These are phyloP conservation scores for Geosmithia putterillii DNA, from an alignment of 2,329 filamentous ascomycete genomes.

Conservation along the genomic window DNA sequence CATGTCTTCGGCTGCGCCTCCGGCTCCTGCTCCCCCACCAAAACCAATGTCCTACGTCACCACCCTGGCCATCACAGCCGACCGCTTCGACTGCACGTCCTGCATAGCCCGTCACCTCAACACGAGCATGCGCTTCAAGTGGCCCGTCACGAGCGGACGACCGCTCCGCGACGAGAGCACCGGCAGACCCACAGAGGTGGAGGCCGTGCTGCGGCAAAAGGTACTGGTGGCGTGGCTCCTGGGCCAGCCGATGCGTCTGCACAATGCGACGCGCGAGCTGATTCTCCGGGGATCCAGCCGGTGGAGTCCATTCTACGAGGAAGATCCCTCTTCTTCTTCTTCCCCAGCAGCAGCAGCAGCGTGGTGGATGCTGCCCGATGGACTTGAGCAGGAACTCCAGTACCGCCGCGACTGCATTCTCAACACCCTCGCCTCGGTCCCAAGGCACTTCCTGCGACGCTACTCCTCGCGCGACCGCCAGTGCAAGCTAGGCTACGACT, in stretches of 20 bases:
- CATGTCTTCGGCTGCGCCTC: too few relatives aligned
- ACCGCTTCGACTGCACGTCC: conserved; percentile 56
- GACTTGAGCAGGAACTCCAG: conserved; percentile 57
- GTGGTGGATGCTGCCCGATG: conserved; percentile 64
- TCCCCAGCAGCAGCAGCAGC: conserved; percentile 23
- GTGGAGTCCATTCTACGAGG: conserved; percentile 32
- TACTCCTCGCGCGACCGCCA: conserved; percentile 57
- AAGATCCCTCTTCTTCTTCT: conserved; percentile 5
- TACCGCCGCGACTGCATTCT: conserved; percentile 54
- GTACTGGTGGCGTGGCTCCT: conserved; percentile 54
- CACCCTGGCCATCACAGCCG: conserved; percentile 57
- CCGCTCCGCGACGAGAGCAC: conserved; percentile 20
- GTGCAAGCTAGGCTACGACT: conserved; percentile 65
- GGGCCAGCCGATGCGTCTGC: conserved; percentile 47
- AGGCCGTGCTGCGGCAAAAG: conserved; percentile 59
- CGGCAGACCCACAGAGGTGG: conserved; percentile 30
- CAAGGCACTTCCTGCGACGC: conserved; percentile 51
- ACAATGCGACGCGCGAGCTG: conserved; percentile 50
- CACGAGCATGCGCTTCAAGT: conserved; percentile 37
- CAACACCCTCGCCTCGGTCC: conserved; percentile 58
- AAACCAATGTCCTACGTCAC: conserved; percentile 54
- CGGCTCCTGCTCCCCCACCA: too few relatives aligned
- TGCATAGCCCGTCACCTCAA: conserved; percentile 42
- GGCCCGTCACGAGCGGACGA: conserved; percentile 32
- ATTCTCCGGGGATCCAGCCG: conserved; percentile 52